phyloP scores from a whole-genome alignment of 2,329 filamentous ascomycete species.

The Dryadomyces sulphureus region DNA sequence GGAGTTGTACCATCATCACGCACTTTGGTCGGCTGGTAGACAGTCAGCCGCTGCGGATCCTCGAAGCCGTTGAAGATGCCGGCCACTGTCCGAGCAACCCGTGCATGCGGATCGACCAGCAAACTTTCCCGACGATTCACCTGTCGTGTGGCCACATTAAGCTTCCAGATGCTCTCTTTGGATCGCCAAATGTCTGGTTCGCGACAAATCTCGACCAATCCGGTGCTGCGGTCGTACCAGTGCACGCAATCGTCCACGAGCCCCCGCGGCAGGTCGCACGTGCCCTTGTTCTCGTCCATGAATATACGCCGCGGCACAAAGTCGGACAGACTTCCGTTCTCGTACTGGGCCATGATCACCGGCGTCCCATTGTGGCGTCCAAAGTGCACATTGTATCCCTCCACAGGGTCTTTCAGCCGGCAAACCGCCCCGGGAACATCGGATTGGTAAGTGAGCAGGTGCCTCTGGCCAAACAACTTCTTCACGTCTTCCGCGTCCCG shows the following conservation, averaged over 20 bases:
- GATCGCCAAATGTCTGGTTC: constrained; percentile 16
- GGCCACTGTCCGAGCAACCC: constrained; percentile 22
- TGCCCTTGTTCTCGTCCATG: constrained; percentile 16
- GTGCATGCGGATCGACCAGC: constrained; percentile 34
- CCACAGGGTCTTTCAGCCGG: constrained; percentile 18
- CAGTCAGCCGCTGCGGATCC: constrained; percentile 21
- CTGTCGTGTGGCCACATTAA: constrained; percentile 15
- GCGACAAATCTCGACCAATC: constrained; percentile 31
- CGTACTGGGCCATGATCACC: constrained; percentile 19
- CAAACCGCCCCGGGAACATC: constrained; percentile 36
- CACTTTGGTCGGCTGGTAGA: constrained; percentile 25
- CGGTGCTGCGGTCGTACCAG: constrained; percentile 36
- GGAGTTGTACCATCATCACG: neutral
- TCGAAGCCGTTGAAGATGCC: constrained; percentile 37
- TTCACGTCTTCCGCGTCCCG: constrained; percentile 25
- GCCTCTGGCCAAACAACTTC: constrained; percentile 39
- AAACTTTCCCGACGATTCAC: constrained; percentile 9
- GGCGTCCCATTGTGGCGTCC: constrained; percentile 26
- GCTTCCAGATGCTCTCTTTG: constrained; percentile 17
- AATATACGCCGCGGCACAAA: constrained; percentile 7
- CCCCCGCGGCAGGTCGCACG: constrained; percentile 32
- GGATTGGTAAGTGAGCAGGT: constrained; percentile 37
- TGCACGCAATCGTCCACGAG: constrained; percentile 40
- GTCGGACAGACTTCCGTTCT: neutral
- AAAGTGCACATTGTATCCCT: constrained; percentile 36